A percentile compares a stretch with the other conserved stretches of the same genome.
Conservation (phyloP, 441 rosid species). For the Kokia cookei region DNA sequence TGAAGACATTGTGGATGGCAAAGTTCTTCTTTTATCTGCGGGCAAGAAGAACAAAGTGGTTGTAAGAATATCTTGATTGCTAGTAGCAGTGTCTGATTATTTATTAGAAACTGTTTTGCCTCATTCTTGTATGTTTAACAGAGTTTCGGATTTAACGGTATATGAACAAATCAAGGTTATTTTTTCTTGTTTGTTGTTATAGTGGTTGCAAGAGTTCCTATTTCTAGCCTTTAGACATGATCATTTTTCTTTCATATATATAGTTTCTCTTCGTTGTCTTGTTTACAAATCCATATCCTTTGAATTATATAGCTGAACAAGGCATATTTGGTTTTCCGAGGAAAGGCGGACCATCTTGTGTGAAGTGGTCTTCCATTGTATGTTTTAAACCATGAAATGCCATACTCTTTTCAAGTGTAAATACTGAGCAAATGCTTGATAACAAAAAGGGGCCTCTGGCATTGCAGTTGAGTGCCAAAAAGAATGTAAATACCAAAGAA, state of each 20-base stretch:
- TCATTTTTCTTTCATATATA: not conserved
- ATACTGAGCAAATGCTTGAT: not conserved
- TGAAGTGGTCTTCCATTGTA: not conserved
- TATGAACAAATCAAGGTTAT: not conserved
- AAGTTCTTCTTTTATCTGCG: constrained; percentile 80
- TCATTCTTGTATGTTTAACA: not conserved
- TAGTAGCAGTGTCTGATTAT: not conserved
- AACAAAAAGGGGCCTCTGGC: not conserved
- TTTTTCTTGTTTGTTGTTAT: not conserved
- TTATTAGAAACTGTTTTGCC: not conserved
- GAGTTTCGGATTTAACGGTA: not conserved
- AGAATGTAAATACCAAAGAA: not conserved
- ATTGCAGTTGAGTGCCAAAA: not conserved
- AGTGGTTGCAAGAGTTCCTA: not conserved
- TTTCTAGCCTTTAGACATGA: not conserved
- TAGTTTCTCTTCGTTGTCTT: not conserved
- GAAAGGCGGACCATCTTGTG: not conserved
- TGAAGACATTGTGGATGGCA: constrained; percentile 77
- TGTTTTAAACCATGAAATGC: not conserved
- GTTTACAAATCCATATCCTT: not conserved
- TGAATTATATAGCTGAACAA: not conserved
- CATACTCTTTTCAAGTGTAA: not conserved
- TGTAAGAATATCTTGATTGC: constrained; percentile 59
- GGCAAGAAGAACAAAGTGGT: constrained; percentile 96
- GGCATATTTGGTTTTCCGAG: not conserved